Base-by-base conservation (phyloP, 345 rosid genomes). In the Aegle marmelos region DNA sequence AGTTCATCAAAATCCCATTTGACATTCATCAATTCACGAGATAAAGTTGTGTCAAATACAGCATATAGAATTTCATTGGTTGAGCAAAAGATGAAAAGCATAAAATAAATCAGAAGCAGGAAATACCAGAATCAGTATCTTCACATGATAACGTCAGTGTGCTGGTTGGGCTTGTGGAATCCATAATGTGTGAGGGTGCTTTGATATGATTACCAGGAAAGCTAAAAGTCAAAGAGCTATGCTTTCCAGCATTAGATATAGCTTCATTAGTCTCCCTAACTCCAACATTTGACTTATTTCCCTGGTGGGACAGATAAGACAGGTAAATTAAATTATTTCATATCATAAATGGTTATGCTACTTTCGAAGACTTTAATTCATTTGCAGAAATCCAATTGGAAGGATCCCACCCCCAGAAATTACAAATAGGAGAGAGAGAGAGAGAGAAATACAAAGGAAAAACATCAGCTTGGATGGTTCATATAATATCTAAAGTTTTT, bases 61-160 rank as follows among this genome's bases (percentile, higher is more conserved):
- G 45, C 37, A 6, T 22, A 14, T n/a, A 22, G 27, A 50, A 4
- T 57, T 68, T 57, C 4, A 60, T 17, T 17, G 19, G 41, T 33
- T 13, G 58, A 39, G 25, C 10, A 27, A 68, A 76, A 77, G 13
- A 67, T 13, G 17, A 71, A 6, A 61, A 73, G 66, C 11, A 76
- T 39, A 9, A 70, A 80, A 27, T n/a, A 41, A 37, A 57, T 54
- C 75, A 56, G 57, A 71, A 54, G 31, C 30, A 75, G 65, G 78
- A 78, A 6, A 33, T 86, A 94, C 98, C 98, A 64, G 98, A 88
- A 86, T 94, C 97, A 81, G 89, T 91, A 83, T 94, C 97, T 91
- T 93, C 97, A 83, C 87, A 90, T 70, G 84, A 72, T 61, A 93
- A 89, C 34, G 97, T 81, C 81, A 94, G 82, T 61, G 91, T 85